Base-by-base conservation (phyloP, 139 green algal genomes). In the Medakamo hakoo region DNA sequence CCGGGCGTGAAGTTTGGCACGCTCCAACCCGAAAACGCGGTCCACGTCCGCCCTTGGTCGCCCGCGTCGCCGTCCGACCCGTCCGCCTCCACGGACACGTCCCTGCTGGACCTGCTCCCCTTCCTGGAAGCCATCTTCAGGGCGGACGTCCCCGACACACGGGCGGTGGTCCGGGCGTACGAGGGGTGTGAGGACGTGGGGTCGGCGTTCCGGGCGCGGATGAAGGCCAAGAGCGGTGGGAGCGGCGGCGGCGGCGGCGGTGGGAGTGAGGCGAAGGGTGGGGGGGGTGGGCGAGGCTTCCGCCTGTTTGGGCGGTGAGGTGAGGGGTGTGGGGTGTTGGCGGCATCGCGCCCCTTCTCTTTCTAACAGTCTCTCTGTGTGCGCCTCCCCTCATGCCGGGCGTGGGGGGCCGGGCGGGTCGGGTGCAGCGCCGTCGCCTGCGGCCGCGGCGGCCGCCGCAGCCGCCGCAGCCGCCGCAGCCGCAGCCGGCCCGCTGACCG, bases 1-100 rank as follows among this genome's bases (percentile, higher is more conserved):
- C n/a, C n/a, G n/a, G n/a, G n/a, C n/a, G n/a, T n/a, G n/a, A n/a
- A n/a, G n/a, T n/a, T n/a, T n/a, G n/a, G n/a, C n/a, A n/a, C n/a
- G 49, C 76, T 96, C 68, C 91, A 97, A 73, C 84, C 83, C 1
- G 85, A 93, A 29, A 98, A 97, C 70, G 79, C 87, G 2, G 67
- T 98, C 62, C 90, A 95, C 72, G 60, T 81, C 59, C 32, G 66
- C 0, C 3, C 30, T 4, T 5, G 9, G 18, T 28, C 32, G n/a
- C 20, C 4, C 9, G 27, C n/a, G n/a, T 59, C 55, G n/a, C 55
- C 55, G n/a, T 59, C 23, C n/a, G 5, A 59, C 22, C 18, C 23
- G 55, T 67, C 69, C 25, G 75, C 74, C 59, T 4, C 59, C 16
- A 67, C 24, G 2, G 88, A 95, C 78, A 93, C 84, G 30, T 79